Evolutionary conservation across 1,284 basidiomycete species (phyloP), one percentile per base, ranked within the genome.

Genomic region (Puccinia hordei): DNA sequence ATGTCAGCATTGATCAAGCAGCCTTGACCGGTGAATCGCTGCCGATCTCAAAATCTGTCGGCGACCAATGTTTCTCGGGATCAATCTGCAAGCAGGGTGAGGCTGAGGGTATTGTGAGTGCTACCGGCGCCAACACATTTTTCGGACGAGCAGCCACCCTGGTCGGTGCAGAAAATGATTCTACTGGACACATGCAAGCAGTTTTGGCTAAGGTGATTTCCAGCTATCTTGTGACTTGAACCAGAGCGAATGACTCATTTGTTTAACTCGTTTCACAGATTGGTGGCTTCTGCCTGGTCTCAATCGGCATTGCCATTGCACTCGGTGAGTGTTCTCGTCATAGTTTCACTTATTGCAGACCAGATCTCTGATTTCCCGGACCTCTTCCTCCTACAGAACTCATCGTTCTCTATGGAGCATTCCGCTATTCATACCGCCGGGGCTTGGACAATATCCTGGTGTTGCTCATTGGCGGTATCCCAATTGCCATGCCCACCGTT

Each of bases 381-480:
- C n/a, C n/a, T n/a, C n/a, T n/a, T n/a, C 35, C 33, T 63, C 19
- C 12, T 15, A 92, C 93, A 72, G 93, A 95, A 87, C 94, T 95
- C 82, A 88, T 94, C 86, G 90, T 92, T 83, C 89, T 95, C 81
- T 95, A 95, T 86, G 91, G 92, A 77, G 92, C 90, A 68, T 95
- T 92, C 92, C 89, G 88, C 81, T 96, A 92, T 89, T 87, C 85
- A 69, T 98, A 98, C 89, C 93, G 95, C 85, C 91, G 91, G 83
- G 95, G 95, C 88, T 91, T 98, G 84, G 91, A 98, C 89, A 93
- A 95, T 89, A 95, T 97, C 87, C 90, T 97, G 71, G 94, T 97
- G 84, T 92, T 97, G 86, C 89, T 98, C 90, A 97, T 98, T 88
- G 93, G 95, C 89, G 95, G 95, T 90, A 97, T 98, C 85, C 95